These are phyloP conservation scores for Penicillium sp. DNA, from an alignment of 2,329 filamentous ascomycete genomes.

Conservation along the genomic window DNA sequence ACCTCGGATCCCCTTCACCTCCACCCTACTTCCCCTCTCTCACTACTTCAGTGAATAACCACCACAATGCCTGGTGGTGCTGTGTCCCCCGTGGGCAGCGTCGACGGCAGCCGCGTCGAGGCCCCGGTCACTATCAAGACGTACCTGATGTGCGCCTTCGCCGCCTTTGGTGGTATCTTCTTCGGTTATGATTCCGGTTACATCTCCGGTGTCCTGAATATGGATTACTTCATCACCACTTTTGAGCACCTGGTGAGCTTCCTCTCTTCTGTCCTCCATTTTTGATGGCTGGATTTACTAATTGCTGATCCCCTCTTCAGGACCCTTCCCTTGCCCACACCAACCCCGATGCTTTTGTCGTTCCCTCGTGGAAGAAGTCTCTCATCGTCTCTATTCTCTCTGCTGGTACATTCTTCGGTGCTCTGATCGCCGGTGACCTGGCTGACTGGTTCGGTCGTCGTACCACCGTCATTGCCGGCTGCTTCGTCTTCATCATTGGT, in stretches of 20 bases:
- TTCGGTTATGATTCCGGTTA: constrained; percentile 64
- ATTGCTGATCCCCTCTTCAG: not conserved
- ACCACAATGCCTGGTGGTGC: constrained; percentile 34
- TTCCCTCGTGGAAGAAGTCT: constrained; percentile 57
- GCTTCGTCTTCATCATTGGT: constrained; percentile 70
- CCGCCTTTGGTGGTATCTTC: constrained; percentile 63
- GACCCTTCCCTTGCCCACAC: constrained; percentile 29
- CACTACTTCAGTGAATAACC: constrained; percentile 9
- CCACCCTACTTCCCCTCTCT: not conserved
- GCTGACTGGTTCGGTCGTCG: constrained; percentile 70
- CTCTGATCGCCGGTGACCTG: constrained; percentile 75
- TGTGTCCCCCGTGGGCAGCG: constrained; percentile 40
- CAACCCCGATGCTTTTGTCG: constrained; percentile 41
- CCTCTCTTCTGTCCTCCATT: not conserved
- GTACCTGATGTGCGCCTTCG: constrained; percentile 64
- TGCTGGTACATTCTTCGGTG: constrained; percentile 76
- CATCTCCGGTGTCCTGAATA: constrained; percentile 57
- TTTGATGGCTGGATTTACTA: not conserved
- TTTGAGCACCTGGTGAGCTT: constrained; percentile 39
- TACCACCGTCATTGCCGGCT: constrained; percentile 72
- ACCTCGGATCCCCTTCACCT: not conserved
- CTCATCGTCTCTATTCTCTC: constrained; percentile 78
- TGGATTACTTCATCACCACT: constrained; percentile 52
- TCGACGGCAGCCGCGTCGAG: constrained; percentile 60
- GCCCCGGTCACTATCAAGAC: constrained; percentile 63